Percentiles rank a stretch among this genome's conserved stretches.
phyloP scores from a whole-genome alignment of 2,329 filamentous ascomycete genomes.

The Aspergillus clavatus region DNA sequence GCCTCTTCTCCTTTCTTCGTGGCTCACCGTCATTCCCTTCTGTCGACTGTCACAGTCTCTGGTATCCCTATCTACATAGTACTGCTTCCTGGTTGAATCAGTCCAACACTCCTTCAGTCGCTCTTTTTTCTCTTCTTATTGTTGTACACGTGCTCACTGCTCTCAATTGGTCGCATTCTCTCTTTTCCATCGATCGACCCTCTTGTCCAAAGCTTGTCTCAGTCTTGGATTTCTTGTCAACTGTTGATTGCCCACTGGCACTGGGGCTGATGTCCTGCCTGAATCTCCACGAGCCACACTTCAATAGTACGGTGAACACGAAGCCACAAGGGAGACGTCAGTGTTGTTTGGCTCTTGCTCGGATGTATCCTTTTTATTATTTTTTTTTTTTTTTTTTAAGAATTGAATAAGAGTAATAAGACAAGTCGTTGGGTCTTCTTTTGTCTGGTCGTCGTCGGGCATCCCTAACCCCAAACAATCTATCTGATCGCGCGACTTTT shows the following conservation, averaged over 20 bases:
- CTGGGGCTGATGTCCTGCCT: neutral
- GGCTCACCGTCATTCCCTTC: neutral
- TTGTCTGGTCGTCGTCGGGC: no score
- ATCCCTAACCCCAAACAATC: no score
- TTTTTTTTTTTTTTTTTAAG: no score
- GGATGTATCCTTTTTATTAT: no score
- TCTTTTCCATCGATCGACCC: neutral
- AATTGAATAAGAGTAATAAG: no score
- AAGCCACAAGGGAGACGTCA: no score
- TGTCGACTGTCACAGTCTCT: neutral
- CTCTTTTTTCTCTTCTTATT: neutral
- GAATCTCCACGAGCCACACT: constrained; percentile 7
- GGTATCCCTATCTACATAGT: neutral
- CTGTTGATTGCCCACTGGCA: neutral
- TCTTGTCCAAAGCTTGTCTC: neutral
- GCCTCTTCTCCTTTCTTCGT: neutral
- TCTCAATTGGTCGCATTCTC: neutral
- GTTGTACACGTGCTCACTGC: no score
- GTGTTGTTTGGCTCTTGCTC: no score
- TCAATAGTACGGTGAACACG: no score
- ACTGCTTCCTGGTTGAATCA: neutral
- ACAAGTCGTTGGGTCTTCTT: no score
- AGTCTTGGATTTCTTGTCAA: neutral
- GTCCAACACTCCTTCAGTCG: neutral
- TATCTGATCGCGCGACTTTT: no score